These are phyloP conservation scores for Extremus antarcticus DNA, from an alignment of 495 filamentous ascomycete genomes.

Conservation along the genomic window DNA sequence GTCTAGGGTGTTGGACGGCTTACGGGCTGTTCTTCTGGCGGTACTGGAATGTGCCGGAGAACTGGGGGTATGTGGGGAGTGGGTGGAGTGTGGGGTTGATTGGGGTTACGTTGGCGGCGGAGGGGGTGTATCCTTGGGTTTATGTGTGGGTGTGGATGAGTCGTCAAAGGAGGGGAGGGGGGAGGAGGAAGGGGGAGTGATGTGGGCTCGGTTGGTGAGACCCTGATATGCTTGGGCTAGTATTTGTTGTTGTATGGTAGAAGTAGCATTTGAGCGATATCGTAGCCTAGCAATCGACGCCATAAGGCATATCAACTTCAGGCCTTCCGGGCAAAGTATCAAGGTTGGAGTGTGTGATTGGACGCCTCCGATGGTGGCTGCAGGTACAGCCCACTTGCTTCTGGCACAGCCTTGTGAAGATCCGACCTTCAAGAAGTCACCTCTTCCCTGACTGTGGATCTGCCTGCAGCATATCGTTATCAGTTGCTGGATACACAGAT, in stretches of 20 bases:
- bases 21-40: conserved; percentile 14
- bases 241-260: too few relatives aligned
- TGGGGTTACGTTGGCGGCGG: conserved; percentile 7
- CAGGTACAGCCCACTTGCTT: background rate
- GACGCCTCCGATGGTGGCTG: background rate
- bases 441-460: background rate
- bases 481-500: background rate
- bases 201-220: too few relatives aligned
- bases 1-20: conserved; percentile 12
- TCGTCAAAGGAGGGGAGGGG: background rate
- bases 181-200: background rate
- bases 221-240: too few relatives aligned
- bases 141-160: conserved; percentile 7
- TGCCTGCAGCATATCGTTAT: background rate
- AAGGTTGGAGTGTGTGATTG: background rate
- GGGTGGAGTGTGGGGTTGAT: conserved; percentile 3
- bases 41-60: conserved; percentile 15
- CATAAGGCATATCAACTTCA: background rate
- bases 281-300: background rate
- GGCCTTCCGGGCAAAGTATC: background rate
- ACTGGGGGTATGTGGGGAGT: conserved; percentile 16
- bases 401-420: background rate
- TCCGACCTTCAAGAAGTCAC: background rate
- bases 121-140: conserved; percentile 9
- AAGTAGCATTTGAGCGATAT: background rate